Base-by-base conservation (phyloP, 345 rosid species). In the Rhizophora apiculata region DNA sequence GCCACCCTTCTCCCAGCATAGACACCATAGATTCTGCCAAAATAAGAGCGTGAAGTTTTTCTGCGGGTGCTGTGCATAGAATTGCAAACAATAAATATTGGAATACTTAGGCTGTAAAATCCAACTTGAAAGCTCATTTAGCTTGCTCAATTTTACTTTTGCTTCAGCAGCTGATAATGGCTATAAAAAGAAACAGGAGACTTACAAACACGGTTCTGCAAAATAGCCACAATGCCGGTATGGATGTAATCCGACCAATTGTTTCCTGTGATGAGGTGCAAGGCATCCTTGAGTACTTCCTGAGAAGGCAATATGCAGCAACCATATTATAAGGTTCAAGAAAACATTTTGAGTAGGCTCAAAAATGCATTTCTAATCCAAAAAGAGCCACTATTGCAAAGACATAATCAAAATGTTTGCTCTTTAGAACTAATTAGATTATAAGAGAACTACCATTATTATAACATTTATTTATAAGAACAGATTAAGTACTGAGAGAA, bases 161-260 rank as follows among this genome's bases (percentile, higher is more conserved):
- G 46, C 15, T 39, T 39, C 46, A 39, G 46, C 15, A 11, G 46
- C 46, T 39, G 15, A 39, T 39, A 11, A 9, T 39, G 46, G 46
- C 46, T 10, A 39, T 10, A 15, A 10, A 10, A 10, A 39, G 46
- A 39, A 39, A 10, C 46, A 39, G 46, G 16, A 21, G 60, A 83
- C 90, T 67, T 81, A 91, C 97, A 96, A 64, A 94, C 92, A 22
- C 93, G 93, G 65, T 88, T 94, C 67, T 91, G 98, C 71, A 94
- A 80, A 73, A 94, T 86, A 65, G 88, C 87, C 22, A 85, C 85
- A 75, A 91, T 75, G 68, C 98, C 98, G 22, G 69, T 75, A 72
- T 82, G 81, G 78, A 91, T 82, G 70, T 87, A 73, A 64, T 79
- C 78, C 39, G 92, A 78, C 96, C 97, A 94, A 62, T 62, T 80